Evolutionary conservation across 768 basidiomycete genomes (phyloP), one percentile per base, ranked within the genome.

Genomic region (Suillus ampliporus): DNA sequence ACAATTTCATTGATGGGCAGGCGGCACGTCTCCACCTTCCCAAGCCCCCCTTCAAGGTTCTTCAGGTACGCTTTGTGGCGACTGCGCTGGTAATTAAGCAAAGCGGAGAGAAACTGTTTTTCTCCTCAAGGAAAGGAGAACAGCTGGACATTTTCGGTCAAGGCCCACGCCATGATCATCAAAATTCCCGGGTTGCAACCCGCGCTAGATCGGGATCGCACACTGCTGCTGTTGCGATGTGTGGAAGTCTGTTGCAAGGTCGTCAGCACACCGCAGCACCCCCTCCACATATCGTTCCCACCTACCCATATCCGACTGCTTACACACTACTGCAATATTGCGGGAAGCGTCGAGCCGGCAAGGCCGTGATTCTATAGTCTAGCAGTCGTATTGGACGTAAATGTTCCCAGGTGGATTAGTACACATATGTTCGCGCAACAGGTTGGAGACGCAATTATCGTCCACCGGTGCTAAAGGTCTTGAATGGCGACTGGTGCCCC

Each of bases 171-270:
- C 23, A 26, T 40, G 10, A 47, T 47, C 23, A 47, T 56, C 26
- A 40, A 56, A 56, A 40, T 56, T 56, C 37, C 26, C 3, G 17
- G 23, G 37, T 19, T 40, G 38, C 17, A 56, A 26, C 23, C 23
- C 37, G 54, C 54, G 38, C 54, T 17, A 40, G 38, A 56, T 56
- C 54, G 54, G 38, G 34, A 38, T 56, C 17, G 37, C 37, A 54
- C 10, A 11, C 10, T 56, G 17, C 11, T 23, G 37, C 23, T 38
- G 17, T n/a, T 38, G n/a, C 21, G 23, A 23, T 51, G 31, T 28
- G 34, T n/a, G 28, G 50, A 51, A 34, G 31, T 17, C 26, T 56
- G 8, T 26, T 56, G 6, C 26, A 40, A 17, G 54, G 17, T 40
- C 11, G 19, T 40, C 23, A 40, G 23, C 26, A 38, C 8, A 54